Percentiles rank a stretch among this genome's conserved stretches.
phyloP scores from a whole-genome alignment of 768 basidiomycete genomes.

The Lepiota brunneoincarnata region DNA sequence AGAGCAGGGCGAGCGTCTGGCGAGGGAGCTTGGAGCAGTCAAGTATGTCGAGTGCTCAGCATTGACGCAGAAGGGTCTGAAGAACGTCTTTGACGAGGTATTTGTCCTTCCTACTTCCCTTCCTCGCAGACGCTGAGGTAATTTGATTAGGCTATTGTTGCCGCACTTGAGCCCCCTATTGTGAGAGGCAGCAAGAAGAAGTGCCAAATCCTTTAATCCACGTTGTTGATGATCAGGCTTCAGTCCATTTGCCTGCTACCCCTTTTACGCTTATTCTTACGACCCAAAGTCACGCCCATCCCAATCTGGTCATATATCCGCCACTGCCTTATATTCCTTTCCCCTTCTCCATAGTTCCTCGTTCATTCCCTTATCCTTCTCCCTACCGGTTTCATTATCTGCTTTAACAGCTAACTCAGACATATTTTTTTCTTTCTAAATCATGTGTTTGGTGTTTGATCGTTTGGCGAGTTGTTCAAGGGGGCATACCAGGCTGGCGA shows the following conservation, averaged over 20 bases:
- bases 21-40: slow-evolving; percentile 96
- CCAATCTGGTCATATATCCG: slow-evolving; percentile 46
- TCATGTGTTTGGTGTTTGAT: slow-evolving; percentile 15
- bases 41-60: slow-evolving; percentile 99
- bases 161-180: slow-evolving; percentile 96
- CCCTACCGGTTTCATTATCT: slow-evolving; percentile 21
- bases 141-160: slow-evolving; percentile 83
- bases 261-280: slow-evolving; percentile 28
- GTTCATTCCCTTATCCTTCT: slow-evolving; percentile 27
- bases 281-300: slow-evolving; percentile 37
- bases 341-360: slow-evolving; percentile 23
- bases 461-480: slow-evolving; percentile 12
- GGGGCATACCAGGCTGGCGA: neutral
- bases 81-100: slow-evolving; percentile 99
- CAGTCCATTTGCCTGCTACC: slow-evolving; percentile 20
- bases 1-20: slow-evolving; percentile 91
- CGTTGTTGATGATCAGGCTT: slow-evolving; percentile 18
- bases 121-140: slow-evolving; percentile 7
- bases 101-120: slow-evolving; percentile 24
- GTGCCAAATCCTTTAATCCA: slow-evolving; percentile 75
- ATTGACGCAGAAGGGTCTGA: slow-evolving; percentile 97
- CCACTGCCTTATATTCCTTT: slow-evolving; percentile 30
- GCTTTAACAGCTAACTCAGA: slow-evolving; percentile 37
- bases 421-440: slow-evolving; percentile 28
- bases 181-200: slow-evolving; percentile 73